Conservation (phyloP, 1,139 yeast genomes). For the Saccharomycopsis hybrid region DNA sequence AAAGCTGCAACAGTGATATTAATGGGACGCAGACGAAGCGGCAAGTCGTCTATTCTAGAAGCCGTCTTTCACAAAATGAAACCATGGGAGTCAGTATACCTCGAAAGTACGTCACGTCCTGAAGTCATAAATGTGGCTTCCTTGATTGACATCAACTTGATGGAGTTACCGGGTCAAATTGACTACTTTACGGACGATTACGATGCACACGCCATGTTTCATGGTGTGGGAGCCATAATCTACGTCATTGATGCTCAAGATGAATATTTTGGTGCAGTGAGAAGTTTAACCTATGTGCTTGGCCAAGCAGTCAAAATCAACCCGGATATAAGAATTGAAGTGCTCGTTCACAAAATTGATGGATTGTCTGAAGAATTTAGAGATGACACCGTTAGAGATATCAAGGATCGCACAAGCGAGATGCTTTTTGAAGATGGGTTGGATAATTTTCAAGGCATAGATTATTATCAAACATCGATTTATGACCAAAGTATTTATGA, state of each 20-base stretch:
- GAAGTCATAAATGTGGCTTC: conserved; percentile 74
- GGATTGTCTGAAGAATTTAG: conserved; percentile 92
- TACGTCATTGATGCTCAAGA: conserved; percentile 95
- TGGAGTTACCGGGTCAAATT: conserved; percentile 94
- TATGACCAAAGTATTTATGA: conserved; percentile 95
- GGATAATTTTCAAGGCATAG: conserved; percentile 76
- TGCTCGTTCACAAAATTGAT: conserved; percentile 89
- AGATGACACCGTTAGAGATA: conserved; percentile 91
- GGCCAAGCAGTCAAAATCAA: conserved; percentile 84
- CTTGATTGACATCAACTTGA: conserved; percentile 80
- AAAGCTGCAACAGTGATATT: conserved; percentile 19
- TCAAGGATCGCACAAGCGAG: conserved; percentile 93
- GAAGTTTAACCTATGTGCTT: conserved; percentile 81
- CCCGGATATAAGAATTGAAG: conserved; percentile 84
- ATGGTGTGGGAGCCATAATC: conserved; percentile 83
- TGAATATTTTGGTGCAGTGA: conserved; percentile 86
- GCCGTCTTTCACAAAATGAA: conserved; percentile 97
- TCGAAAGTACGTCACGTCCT: conserved; percentile 87
- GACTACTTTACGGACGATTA: conserved; percentile 71
- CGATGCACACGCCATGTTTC: conserved; percentile 71
- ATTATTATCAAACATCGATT: conserved; percentile 86
- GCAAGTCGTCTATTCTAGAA: conserved; percentile 88
- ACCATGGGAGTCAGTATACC: conserved; percentile 84
- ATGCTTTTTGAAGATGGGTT: conserved; percentile 84
- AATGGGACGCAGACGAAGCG: conserved; percentile 34